Percentiles rank a stretch among this genome's conserved stretches.
These are phyloP conservation scores for Naganishia randhawae DNA, from an alignment of 768 basidiomycete species.

Conservation along the genomic window DNA sequence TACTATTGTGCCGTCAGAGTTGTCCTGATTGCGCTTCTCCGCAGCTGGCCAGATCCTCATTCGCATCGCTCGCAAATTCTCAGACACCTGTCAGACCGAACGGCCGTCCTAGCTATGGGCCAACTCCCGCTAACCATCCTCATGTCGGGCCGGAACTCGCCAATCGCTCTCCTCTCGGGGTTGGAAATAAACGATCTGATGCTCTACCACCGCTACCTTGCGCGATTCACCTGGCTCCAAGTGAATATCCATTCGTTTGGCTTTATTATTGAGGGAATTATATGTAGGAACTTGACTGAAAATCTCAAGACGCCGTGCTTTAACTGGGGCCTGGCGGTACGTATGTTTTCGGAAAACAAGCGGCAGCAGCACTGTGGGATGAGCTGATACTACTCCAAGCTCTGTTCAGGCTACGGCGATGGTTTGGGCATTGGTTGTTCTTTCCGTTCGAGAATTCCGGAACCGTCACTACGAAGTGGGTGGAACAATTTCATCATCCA, in stretches of 20 bases:
- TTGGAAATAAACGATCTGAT: conserved; percentile 20
- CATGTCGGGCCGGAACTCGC: conserved; percentile 7
- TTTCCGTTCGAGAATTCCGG: conserved; percentile 6
- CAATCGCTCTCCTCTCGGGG: conserved; percentile 7
- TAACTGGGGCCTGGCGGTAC: conserved; percentile 16
- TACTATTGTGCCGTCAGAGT: background rate
- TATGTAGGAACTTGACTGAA: background rate
- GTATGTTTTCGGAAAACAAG: no score
- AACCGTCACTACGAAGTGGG: conserved; percentile 8
- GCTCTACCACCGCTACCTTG: conserved; percentile 9
- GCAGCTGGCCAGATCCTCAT: conserved; percentile 11
- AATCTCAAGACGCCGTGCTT: conserved; percentile 6
- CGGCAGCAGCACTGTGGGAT: no score
- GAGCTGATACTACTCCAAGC: background rate
- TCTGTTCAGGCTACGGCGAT: background rate
- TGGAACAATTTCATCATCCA: no score
- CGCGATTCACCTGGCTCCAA: conserved; percentile 2
- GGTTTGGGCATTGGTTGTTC: background rate
- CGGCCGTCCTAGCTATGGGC: conserved; percentile 2
- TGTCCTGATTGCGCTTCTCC: background rate
- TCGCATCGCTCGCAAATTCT: background rate
- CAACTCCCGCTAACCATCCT: conserved; percentile 10
- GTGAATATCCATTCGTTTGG: conserved; percentile 3
- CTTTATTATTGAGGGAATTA: background rate
- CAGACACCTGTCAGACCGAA: conserved; percentile 4